phyloP scores from a whole-genome alignment of 2,329 filamentous ascomycete genomes.

The Hymenoscyphus scutula region DNA sequence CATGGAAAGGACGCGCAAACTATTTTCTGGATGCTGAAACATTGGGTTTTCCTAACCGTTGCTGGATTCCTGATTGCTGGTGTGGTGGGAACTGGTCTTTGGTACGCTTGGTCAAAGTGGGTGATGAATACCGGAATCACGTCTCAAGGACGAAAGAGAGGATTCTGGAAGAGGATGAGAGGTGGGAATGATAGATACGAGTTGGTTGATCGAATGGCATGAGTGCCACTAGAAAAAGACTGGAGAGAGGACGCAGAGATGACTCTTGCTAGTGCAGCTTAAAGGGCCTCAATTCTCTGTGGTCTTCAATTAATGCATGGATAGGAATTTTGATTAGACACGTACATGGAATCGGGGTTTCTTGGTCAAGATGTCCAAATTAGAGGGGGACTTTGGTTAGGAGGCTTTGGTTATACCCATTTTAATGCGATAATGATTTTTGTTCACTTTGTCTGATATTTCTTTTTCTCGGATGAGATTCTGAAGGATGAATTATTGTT shows the following conservation, averaged over 20 bases:
- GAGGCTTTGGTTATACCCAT: too few relatives aligned
- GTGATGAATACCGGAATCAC: slow-evolving; percentile 23
- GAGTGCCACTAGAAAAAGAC: neutral
- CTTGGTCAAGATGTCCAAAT: too few relatives aligned
- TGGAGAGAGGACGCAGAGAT: slow-evolving; percentile 13
- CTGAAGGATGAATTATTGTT: too few relatives aligned
- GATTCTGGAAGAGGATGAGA: slow-evolving; percentile 30
- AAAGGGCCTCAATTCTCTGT: slow-evolving; percentile 17
- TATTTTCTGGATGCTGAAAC: slow-evolving; percentile 49
- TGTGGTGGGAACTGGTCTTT: slow-evolving; percentile 29
- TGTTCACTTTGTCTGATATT: too few relatives aligned
- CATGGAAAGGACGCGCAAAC: slow-evolving; percentile 46
- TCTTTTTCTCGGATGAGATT: too few relatives aligned
- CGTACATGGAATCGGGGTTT: too few relatives aligned
- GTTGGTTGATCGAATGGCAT: slow-evolving; percentile 34
- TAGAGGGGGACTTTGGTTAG: too few relatives aligned
- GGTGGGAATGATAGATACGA: slow-evolving; percentile 33
- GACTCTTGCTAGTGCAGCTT: slow-evolving; percentile 35
- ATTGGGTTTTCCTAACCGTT: slow-evolving; percentile 40
- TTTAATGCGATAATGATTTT: too few relatives aligned
- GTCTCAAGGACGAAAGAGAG: slow-evolving; percentile 15
- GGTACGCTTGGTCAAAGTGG: slow-evolving; percentile 33
- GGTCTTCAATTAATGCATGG: neutral
- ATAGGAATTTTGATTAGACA: neutral
- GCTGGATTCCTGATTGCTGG: slow-evolving; percentile 35